Conservation (phyloP, 2,329 filamentous ascomycete genomes). For the Xylaria sp. region DNA sequence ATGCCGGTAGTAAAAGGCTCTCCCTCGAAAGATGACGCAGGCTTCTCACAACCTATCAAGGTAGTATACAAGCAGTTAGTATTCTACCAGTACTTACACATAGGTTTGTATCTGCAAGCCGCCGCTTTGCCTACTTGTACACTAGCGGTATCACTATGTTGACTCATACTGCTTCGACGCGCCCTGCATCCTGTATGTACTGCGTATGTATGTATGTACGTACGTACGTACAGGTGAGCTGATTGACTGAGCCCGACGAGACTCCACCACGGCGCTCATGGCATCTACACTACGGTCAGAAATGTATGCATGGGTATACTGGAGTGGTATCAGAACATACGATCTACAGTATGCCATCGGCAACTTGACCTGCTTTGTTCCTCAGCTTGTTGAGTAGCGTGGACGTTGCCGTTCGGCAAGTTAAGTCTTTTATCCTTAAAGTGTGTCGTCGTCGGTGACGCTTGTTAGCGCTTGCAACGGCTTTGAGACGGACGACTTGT, state of each 20-base stretch:
- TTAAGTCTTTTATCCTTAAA: slow-evolving; percentile 17
- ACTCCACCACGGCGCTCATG: slow-evolving; percentile 36
- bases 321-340: slow-evolving; percentile 32
- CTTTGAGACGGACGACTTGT: neutral
- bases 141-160: slow-evolving; percentile 42
- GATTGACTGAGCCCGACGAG: slow-evolving; percentile 35
- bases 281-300: slow-evolving; percentile 17
- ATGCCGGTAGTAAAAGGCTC: neutral
- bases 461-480: neutral
- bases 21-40: neutral
- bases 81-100: neutral
- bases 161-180: slow-evolving; percentile 41
- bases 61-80: no score
- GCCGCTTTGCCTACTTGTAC: slow-evolving; percentile 15
- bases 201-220: slow-evolving; percentile 20
- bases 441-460: neutral
- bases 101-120: slow-evolving; percentile 40
- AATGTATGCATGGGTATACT: slow-evolving; percentile 18
- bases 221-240: slow-evolving; percentile 18
- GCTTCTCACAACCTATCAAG: neutral
- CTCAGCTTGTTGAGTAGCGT: neutral
- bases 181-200: slow-evolving; percentile 38
- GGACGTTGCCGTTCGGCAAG: slow-evolving; percentile 19
- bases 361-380: neutral
- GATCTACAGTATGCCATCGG: slow-evolving; percentile 26